These are phyloP conservation scores for Solanum rostratum DNA, from an alignment of 257 asterid genomes.

Conservation along the genomic window DNA sequence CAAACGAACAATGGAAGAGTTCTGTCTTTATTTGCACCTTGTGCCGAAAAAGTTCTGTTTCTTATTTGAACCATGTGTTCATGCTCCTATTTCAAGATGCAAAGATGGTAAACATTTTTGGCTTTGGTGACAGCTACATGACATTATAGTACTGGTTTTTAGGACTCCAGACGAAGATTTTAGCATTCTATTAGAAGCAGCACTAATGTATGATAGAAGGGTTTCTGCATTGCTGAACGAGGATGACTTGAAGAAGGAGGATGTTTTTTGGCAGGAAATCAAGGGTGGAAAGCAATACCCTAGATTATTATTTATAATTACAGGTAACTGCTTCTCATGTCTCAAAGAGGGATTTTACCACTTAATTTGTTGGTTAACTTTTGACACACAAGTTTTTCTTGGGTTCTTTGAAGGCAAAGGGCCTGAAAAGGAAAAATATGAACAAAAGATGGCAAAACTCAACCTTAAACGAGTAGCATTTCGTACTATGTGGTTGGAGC, in stretches of 20 bases:
- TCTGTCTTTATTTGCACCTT: not conserved
- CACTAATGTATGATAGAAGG: slow-evolving; percentile 91
- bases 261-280: slow-evolving; percentile 55
- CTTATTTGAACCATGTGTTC: not conserved
- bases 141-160: slow-evolving; percentile 5
- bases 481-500: slow-evolving; percentile 93
- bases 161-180: slow-evolving; percentile 99
- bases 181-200: slow-evolving; percentile 87
- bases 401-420: slow-evolving; percentile 62
- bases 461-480: slow-evolving; percentile 85
- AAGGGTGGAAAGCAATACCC: slow-evolving; percentile 62
- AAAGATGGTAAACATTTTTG: not conserved
- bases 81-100: not conserved
- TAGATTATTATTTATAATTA: slow-evolving; percentile 77
- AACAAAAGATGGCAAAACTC: slow-evolving; percentile 64
- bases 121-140: not conserved
- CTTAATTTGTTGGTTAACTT: not conserved
- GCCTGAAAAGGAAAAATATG: slow-evolving; percentile 94
- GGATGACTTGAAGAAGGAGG: slow-evolving; percentile 56
- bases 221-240: slow-evolving; percentile 75
- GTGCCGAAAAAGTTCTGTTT: not conserved
- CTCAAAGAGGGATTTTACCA: not conserved
- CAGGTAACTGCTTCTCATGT: slow-evolving; percentile 44
- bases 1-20: not conserved
- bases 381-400: not conserved